phyloP scores from a whole-genome alignment of 2,329 filamentous ascomycete species.

The Phyllachora maydis region DNA sequence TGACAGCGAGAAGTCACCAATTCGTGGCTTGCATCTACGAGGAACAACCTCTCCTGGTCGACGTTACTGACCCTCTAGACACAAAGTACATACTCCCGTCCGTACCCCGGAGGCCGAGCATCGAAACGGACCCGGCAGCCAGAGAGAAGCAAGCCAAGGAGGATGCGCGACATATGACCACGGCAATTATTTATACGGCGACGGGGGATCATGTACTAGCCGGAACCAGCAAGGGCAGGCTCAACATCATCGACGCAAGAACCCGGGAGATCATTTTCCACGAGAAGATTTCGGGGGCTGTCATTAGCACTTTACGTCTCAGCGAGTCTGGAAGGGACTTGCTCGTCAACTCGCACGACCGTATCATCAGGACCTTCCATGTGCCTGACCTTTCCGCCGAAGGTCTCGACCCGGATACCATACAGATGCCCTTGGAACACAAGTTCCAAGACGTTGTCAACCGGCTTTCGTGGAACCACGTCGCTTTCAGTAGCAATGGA shows the following conservation, averaged over 20 bases:
- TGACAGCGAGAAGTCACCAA: slow-evolving; percentile 33
- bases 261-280: slow-evolving; percentile 75
- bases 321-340: slow-evolving; percentile 71
- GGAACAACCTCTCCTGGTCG: slow-evolving; percentile 75
- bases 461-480: slow-evolving; percentile 86
- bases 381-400: slow-evolving; percentile 55
- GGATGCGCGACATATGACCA: slow-evolving; percentile 88
- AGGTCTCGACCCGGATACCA: slow-evolving; percentile 62
- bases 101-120: slow-evolving; percentile 51
- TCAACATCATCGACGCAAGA: slow-evolving; percentile 81
- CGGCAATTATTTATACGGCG: slow-evolving; percentile 72
- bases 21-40: slow-evolving; percentile 90
- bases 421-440: slow-evolving; percentile 83
- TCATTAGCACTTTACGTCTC: slow-evolving; percentile 73
- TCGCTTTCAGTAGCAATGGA: slow-evolving; percentile 80
- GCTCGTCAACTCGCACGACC: slow-evolving; percentile 82
- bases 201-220: slow-evolving; percentile 76
- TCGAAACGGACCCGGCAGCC: slow-evolving; percentile 47
- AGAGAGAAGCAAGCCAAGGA: slow-evolving; percentile 77
- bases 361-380: slow-evolving; percentile 82
- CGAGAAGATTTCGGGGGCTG: slow-evolving; percentile 67
- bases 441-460: slow-evolving; percentile 98
- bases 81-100: slow-evolving; percentile 65
- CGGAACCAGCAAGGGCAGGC: slow-evolving; percentile 85
- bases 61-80: slow-evolving; percentile 48